Evolutionary conservation across 2,329 filamentous ascomycete genomes (phyloP), one percentile per base, ranked within the genome.

Genomic region (Botrytis fragariae): DNA sequence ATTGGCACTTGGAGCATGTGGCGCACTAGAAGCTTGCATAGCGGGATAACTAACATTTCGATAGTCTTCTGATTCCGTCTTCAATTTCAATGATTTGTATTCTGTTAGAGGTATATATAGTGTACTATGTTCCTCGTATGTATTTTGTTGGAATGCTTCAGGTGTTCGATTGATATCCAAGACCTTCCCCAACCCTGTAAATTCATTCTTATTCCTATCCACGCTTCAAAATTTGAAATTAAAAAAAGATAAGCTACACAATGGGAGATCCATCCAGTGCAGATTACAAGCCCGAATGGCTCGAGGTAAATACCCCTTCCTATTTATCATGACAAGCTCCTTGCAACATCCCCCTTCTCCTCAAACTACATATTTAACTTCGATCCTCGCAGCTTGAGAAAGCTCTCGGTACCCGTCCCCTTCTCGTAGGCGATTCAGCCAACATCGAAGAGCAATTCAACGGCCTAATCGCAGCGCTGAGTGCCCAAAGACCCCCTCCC

Each of bases 201-300:
- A 64, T 20, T 39, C 37, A 64, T 20, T 39, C 37, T 10, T n/a
- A 25, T 29, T 39, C 4, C 22, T 0, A n/a, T n/a, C 12, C 14
- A 8, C 22, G 5, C 22, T 37, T 37, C 10, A 8, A n/a, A 25
- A 20, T 39, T 16, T 0, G 10, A 25, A 37, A 25, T 22, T 37
- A 51, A 20, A 45, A 20, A 45, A 20, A 54, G 25, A 29, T 14
- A 68, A 39, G 12, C 16, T 2, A 29, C 18, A 10, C 14, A 42
- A 72, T 72, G 70, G 45, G 45, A 67, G 14, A 48, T 60, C 25
- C 69, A 67, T 61, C 62, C 20, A 72, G 65, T 42, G 76, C 75
- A 61, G 74, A 73, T 12, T 79, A 78, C 54, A 70, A 73, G 2
- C 71, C 73, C 44, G 74, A 74, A 60, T 78, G 77, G 78, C 78